Evolutionary conservation across 2,329 filamentous ascomycete species (phyloP), one percentile per base, ranked within the genome.

Genomic region (Venturia aucupariae): DNA sequence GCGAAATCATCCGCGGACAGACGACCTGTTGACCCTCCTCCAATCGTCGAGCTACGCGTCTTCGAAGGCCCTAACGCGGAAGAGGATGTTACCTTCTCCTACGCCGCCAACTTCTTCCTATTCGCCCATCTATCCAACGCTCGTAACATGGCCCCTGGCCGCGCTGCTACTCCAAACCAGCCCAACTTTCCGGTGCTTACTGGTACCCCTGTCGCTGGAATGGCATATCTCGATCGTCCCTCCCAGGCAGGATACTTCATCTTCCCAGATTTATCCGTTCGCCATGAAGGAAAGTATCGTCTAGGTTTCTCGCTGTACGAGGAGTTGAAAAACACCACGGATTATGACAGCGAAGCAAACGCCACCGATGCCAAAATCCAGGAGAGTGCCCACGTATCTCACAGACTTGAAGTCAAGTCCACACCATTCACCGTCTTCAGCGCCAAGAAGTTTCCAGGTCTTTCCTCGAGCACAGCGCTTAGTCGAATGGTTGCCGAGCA

Each of bases 101-200:
- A 97, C 80, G 93, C 96, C 73, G 92, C 92, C 73, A 96, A 96
- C 77, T 97, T 97, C 83, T 97, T 99, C 78, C 86, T 97, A 48
- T 97, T 91, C 71, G 90, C 92, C 62, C 97, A 92, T 6, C 82
- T 99, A 66, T 92, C 97, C 73, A 87, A 90, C 70, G 89, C 91
- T 35, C 89, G 92, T 44, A 85, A 86, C 38, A 89, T 97, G 66
- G 91, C 91, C 22, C 88, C 91, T 66, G 90, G 89, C 61, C 89
- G 92, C 68, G 85, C 90, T 57, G 85, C 86, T 15, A 82, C 82
- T 64, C 74, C 7, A 38, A 80, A 86, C n/a, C 84, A 88, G 13
- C 84, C 86, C 61, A 87, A 86, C 65, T 87, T 88, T 54, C 90
- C 94, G 0, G 92, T 97, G 30, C 80, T 99, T 69, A 97, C 93